A percentile compares a stretch with the other conserved stretches of the same genome.
Evolutionary conservation across 352 stramenopile genomes (phyloP).

Genomic region (Hyaloperonospora brassicae): DNA sequence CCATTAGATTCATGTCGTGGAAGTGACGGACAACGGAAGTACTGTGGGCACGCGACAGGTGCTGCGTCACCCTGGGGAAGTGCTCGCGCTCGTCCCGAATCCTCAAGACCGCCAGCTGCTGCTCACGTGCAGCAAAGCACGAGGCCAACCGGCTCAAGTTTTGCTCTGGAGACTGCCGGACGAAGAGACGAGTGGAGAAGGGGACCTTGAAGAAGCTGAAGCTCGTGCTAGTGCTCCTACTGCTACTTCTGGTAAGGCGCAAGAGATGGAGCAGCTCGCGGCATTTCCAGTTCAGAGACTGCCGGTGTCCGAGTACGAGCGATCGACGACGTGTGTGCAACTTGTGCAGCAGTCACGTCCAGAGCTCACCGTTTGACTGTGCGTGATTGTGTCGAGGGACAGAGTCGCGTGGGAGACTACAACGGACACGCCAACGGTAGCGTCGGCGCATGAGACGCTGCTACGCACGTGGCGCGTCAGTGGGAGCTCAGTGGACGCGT

Average conservation of each 20-base stretch:
- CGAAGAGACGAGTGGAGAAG: constrained; percentile 5
- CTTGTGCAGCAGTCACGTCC: neutral
- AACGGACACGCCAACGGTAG: constrained; percentile 18
- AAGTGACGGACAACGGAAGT: constrained; percentile 39
- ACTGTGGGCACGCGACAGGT: constrained; percentile 31
- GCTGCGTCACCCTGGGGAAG: constrained; percentile 40
- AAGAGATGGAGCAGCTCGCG: constrained; percentile 27
- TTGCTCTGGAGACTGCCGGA: constrained; percentile 44
- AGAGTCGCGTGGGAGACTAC: constrained; percentile 41
- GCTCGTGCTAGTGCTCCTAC: neutral
- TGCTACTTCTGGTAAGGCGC: neutral
- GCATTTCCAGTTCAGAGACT: constrained; percentile 39
- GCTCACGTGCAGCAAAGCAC: constrained; percentile 44
- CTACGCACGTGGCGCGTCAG: constrained; percentile 50
- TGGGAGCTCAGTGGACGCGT: constrained; percentile 21
- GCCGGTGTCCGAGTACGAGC: constrained; percentile 34
- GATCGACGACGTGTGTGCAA: neutral
- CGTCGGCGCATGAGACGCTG: constrained; percentile 36
- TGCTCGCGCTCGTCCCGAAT: constrained; percentile 44
- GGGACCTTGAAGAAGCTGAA: constrained; percentile 8
- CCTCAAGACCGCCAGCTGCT: constrained; percentile 42
- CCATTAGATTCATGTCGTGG: constrained; percentile 46
- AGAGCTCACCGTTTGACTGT: neutral
- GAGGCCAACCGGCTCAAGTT: constrained; percentile 27
- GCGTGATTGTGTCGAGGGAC: neutral